Base-by-base conservation (phyloP, 805 yeast genomes). In the Saccharomycopsis javanensis region DNA sequence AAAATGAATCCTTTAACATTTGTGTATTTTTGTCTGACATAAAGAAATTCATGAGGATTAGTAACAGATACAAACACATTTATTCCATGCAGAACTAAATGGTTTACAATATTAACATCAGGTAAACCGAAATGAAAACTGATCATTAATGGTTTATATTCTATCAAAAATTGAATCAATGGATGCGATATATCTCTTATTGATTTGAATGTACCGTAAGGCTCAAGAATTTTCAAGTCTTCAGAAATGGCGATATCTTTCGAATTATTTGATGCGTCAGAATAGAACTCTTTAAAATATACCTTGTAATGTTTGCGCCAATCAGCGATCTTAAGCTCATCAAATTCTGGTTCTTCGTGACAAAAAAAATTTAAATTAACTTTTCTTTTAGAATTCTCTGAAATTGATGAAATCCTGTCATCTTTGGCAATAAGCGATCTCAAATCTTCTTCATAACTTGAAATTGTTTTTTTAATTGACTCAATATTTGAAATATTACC, bases 41-140 rank as follows among this genome's bases (percentile, higher is more conserved):
- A 31, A 5, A 42, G 13, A 0, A 78, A 79, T 61, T 81, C 85
- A 1, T 64, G 63, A 0, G 73, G 63, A 18, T 73, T 73, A 0
- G 85, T 81, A 0, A 77, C 80, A 1, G 78, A 68, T 1, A 74
- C 79, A 61, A 79, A 71, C 1, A 80, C 72, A 33, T 66, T 50
- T n/a, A 75, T 72, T 0, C 76, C 79, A 6, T 67, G 56, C 0
- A 60, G 54, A 53, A 75, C 76, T 1, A 79, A 63, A 23, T 57
- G 54, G 5, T 63, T 54, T 3, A 79, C 64, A 4, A 76, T 67
- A 0, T 57, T 51, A 5, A 46, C 20, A 1, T 70, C 50, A 0
- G 81, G 81, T 11, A 68, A 50, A 0, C 85, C 85, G 63, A 81
- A 80, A 62, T 79, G 81, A 68, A 81, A 80, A 58, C 81, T 77